A percentile compares a stretch with the other conserved stretches of the same genome.
Conservation (phyloP, 306 rosid species). For the Cucumis melo region DNA sequence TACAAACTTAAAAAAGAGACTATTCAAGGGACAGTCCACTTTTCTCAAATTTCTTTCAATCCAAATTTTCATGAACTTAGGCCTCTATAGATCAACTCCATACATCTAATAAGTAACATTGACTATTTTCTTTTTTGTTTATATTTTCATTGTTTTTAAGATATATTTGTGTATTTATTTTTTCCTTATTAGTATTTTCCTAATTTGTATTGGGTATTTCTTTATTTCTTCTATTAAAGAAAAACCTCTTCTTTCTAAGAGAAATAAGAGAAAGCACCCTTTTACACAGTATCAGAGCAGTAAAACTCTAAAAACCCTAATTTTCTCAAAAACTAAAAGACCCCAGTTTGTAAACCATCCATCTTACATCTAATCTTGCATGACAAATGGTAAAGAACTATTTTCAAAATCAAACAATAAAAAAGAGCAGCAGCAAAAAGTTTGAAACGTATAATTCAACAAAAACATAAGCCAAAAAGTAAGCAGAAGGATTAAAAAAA, state of each 20-base stretch:
- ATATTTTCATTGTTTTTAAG: too few species aligned
- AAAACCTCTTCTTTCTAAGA: too few species aligned
- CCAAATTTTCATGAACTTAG: not conserved
- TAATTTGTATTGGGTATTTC: too few species aligned
- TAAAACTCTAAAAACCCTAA: too few species aligned
- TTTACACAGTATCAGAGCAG: too few species aligned
- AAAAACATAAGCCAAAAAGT: not conserved
- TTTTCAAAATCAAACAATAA: not conserved
- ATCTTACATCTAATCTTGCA: not conserved
- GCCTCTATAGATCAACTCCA: not conserved
- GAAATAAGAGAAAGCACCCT: too few species aligned
- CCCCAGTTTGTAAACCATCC: not conserved
- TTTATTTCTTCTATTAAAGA: too few species aligned
- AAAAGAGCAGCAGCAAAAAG: not conserved
- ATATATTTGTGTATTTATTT: too few species aligned
- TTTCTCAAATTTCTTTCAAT: not conserved
- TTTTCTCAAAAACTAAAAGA: too few species aligned
- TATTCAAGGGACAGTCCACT: not conserved
- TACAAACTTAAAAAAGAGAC: not conserved
- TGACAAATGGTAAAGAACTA: not conserved
- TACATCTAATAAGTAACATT: not conserved
- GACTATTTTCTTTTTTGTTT: too few species aligned
- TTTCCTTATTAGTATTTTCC: too few species aligned
- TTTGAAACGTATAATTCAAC: not conserved
- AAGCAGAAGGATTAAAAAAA: not conserved